Base-by-base conservation (phyloP, 768 basidiomycete species). In the Leccinum fibrillosum region DNA sequence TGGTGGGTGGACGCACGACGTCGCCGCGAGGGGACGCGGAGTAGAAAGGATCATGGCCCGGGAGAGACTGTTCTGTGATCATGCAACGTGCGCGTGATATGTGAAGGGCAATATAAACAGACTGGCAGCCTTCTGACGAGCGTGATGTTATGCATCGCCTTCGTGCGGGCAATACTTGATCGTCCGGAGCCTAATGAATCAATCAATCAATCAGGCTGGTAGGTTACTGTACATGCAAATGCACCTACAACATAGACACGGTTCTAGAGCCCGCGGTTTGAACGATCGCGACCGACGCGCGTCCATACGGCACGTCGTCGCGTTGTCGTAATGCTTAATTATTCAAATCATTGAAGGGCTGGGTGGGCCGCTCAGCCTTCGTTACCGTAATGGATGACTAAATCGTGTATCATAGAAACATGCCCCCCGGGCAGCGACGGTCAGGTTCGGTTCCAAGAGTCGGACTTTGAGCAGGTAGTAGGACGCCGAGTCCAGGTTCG, bases 371-470 rank as follows among this genome's bases (percentile, higher is more conserved):
- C 39, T 42, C 39, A 42, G 39, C 39, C 39, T n/a, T 39, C n/a
- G 39, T 42, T 42, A 42, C n/a, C 39, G 39, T 42, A 42, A 42
- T 42, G 39, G 39, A n/a, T 42, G 39, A 42, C 39, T 19, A n/a
- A 42, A 42, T 39, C 0, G 17, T 39, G 37, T 39, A 39, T n/a
- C 17, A 39, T 39, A 9, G 37, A 50, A 44, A 52, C 23, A 53
- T 51, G 56, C 62, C 52, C 52, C 56, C 28, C 15, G 26, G 54
- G 26, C 49, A 3, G 53, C 54, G 9, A 12, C 5, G 34, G 55
- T 45, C 63, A 39, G 47, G 64, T 55, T 52, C 28, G 34, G 59
- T 60, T 62, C 55, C 63, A 52, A 64, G 55, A 54, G 37, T 49
- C 10, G 55, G 10, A 25, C 34, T 4, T 44, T 44, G 52, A 57